Evolutionary conservation across 768 basidiomycete genomes (phyloP), one percentile per base, ranked within the genome.

Genomic region (Leccinum rimulosum): DNA sequence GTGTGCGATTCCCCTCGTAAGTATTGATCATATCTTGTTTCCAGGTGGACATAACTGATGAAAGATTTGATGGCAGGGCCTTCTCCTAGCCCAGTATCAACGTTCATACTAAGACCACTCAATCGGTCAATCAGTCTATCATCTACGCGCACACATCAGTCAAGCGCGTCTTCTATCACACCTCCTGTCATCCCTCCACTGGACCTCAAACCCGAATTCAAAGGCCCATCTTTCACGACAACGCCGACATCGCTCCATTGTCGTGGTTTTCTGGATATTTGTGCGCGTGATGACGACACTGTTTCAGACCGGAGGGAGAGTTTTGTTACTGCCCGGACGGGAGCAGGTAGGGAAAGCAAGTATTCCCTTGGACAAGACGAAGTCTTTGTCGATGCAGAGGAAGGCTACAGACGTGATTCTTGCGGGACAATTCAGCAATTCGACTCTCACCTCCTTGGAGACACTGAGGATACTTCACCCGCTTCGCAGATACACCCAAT

Each of bases 71-170:
- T 28, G 17, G 40, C 47, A 81, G 82, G 80, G 40, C 82, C 82
- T 15, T 84, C 83, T 14, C 79, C 52, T 9, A 52, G 52, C 25
- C 52, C 79, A 12, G 73, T 82, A 62, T 78, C 79, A 8, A 75
- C 84, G 0, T 89, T 90, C 67, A 76, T 90, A 49, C 78, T 81
- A 6, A 82, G 88, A 3, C 84, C 82, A 12, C 71, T 89, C 57
- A 89, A 88, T 66, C 78, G 88, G 35, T 85, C 88, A 6, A 75
- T 81, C 47, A 87, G 86, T 27, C 79, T 87, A 58, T 82, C 80
- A 1, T 89, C 87, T 2, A 84, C 84, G 15, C 79, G 79, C 48
- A 86, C 83, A 1, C 81, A 86, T 57, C 70, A 77, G 36, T 83
- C 84, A 4, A 73, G 74, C 14, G 65, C 65, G 14, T 80, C 77